Conservation (phyloP, 345 rosid genomes). For the Adansonia digitata region DNA sequence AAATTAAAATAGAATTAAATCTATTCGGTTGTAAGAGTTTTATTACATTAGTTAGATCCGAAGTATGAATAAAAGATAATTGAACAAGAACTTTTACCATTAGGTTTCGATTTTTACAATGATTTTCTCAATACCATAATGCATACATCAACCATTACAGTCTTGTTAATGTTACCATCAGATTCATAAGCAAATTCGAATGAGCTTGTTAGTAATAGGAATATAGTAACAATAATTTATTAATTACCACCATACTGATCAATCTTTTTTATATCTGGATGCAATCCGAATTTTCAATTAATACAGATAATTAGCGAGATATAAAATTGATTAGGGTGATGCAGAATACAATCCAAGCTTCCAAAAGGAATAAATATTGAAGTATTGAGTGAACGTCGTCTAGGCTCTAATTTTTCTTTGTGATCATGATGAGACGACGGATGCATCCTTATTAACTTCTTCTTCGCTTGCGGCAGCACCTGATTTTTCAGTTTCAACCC, state of each 20-base stretch:
- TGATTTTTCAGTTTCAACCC: slow-evolving; percentile 20
- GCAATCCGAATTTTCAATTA: background rate
- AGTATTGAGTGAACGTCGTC: background rate
- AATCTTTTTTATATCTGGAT: background rate
- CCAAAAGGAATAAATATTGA: background rate
- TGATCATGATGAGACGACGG: slow-evolving; percentile 28
- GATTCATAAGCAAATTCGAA: background rate
- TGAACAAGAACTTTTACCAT: too few species aligned
- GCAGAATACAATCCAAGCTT: too few species aligned
- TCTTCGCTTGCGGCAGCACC: slow-evolving; percentile 8
- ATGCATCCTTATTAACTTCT: slow-evolving; percentile 28
- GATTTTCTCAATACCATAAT: too few species aligned
- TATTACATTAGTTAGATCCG: too few species aligned
- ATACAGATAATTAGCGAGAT: background rate
- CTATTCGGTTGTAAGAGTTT: too few species aligned
- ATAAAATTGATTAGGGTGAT: background rate
- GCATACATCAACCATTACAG: background rate
- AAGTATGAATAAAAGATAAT: too few species aligned
- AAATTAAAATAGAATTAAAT: too few species aligned
- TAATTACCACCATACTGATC: background rate
- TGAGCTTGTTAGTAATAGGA: background rate
- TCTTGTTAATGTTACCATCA: too few species aligned
- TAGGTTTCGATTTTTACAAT: too few species aligned
- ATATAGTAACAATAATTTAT: background rate
- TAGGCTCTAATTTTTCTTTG: background rate